These are phyloP conservation scores for Thelonectria olida DNA, from an alignment of 2,329 filamentous ascomycete genomes.

Conservation along the genomic window DNA sequence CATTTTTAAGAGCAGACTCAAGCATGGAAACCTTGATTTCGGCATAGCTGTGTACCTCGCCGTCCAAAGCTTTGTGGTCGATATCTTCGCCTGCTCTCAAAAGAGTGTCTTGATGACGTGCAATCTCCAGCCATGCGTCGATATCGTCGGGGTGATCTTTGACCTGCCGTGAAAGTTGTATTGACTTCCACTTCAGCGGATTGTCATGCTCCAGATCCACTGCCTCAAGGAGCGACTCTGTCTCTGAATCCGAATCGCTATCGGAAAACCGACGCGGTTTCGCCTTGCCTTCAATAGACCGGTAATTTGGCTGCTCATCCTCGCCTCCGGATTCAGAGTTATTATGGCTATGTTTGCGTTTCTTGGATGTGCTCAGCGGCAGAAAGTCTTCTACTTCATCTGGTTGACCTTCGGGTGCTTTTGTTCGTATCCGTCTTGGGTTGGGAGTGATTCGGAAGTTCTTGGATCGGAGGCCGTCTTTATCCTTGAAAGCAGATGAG, in stretches of 20 bases:
- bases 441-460: conserved; percentile 49
- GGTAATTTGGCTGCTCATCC: conserved; percentile 65
- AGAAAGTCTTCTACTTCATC: conserved; percentile 58
- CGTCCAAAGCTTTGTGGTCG: conserved; percentile 58
- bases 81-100: conserved; percentile 59
- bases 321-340: conserved; percentile 53
- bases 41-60: conserved; percentile 74
- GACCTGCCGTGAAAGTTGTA: conserved; percentile 70
- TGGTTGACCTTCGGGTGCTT: conserved; percentile 31
- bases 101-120: conserved; percentile 78
- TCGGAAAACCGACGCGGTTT: conserved; percentile 58
- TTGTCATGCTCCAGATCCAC: conserved; percentile 48
- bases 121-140: conserved; percentile 79
- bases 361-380: conserved; percentile 53
- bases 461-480: conserved; percentile 58
- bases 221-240: conserved; percentile 52
- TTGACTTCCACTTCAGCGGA: conserved; percentile 62
- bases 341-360: conserved; percentile 49
- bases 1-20: conserved; percentile 75
- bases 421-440: conserved; percentile 51
- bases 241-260: conserved; percentile 60
- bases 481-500: conserved; percentile 45
- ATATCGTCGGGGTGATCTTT: conserved; percentile 74
- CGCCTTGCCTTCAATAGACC: conserved; percentile 72
- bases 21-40: conserved; percentile 85